Evolutionary conservation across 805 yeast genomes (phyloP).

Genomic region (Metschnikowia corniflorae): DNA sequence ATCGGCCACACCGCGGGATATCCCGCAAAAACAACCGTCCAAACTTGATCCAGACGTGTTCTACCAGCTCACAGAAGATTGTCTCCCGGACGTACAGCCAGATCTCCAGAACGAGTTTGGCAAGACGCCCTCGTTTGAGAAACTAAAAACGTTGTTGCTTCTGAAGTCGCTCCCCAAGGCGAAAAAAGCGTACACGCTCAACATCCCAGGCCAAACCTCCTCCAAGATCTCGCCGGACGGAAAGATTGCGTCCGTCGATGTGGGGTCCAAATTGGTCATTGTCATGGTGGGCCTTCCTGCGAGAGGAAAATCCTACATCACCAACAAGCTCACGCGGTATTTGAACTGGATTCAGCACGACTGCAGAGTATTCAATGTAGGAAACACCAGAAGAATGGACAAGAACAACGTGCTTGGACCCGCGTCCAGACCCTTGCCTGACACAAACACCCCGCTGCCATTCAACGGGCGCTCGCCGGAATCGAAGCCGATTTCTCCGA

Average conservation of each 20-base stretch:
- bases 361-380: slow-evolving; percentile 89
- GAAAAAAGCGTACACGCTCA: slow-evolving; percentile 76
- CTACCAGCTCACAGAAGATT: slow-evolving; percentile 26
- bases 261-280: slow-evolving; percentile 71
- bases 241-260: slow-evolving; percentile 57
- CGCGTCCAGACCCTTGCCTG: slow-evolving; percentile 56
- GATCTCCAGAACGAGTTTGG: slow-evolving; percentile 36
- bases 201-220: slow-evolving; percentile 88
- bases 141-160: slow-evolving; percentile 32
- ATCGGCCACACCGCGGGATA: slow-evolving; percentile 4
- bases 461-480: slow-evolving; percentile 15
- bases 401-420: slow-evolving; percentile 55
- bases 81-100: slow-evolving; percentile 32
- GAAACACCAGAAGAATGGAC: slow-evolving; percentile 84
- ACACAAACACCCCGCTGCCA: slow-evolving; percentile 36
- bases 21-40: slow-evolving; percentile 2
- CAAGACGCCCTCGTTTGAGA: slow-evolving; percentile 40
- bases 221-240: slow-evolving; percentile 79
- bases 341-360: slow-evolving; percentile 93
- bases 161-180: slow-evolving; percentile 38
- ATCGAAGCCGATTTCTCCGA: slow-evolving; percentile 20
- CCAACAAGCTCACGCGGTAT: slow-evolving; percentile 86
- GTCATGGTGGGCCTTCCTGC: slow-evolving; percentile 98
- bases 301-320: slow-evolving; percentile 88
- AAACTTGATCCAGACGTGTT: slow-evolving; percentile 16